Base-by-base conservation (phyloP, 2,329 filamentous ascomycete genomes). In the Hymenoscyphus fructigenus region DNA sequence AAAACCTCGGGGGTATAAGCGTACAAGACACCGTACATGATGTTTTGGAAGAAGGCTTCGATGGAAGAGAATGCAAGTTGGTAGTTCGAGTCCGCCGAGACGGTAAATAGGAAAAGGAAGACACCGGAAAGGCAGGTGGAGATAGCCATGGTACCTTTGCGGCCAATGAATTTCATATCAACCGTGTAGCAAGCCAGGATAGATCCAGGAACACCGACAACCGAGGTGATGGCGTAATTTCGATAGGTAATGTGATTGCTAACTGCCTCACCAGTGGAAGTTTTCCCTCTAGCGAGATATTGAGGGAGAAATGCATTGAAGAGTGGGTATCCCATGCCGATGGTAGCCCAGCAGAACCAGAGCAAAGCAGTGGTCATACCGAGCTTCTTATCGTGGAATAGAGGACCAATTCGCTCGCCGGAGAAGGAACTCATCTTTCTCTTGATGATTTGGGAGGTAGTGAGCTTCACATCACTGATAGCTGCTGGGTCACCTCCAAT, bases 291-390 rank as follows among this genome's bases (percentile, higher is more conserved):
- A 28, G 88, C 85, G 65, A 96, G 85, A 74, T 95, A 95, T 70
- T 95, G 91, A 0, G 92, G 92, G n/a, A 96, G 83, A 78, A 96
- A 96, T 61, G 91, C 90, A 76, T 95, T 95, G 84, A 94, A 96
- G 1, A 96, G 84, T 0, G 91, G 92, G 73, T 94, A 96, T 2
- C 88, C 91, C 86, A 96, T 90, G 66, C 92, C 92, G 69, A 96
- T 93, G 15, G 86, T 88, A 0, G 88, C 83, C 92, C 92, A 96
- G 75, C 87, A 88, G 77, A 93, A 91, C 90, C 90, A 93, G 58
- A 94, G 80, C 26, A 88, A 78, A 3, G 69, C 72, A 0, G 85
- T 87, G 47, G 84, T 81, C 61, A 80, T 69, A 60, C 79, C 84
- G 7, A 86, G 79, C 62, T 81, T 83, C 69, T 79, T 83, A 63